Base-by-base conservation (phyloP, 2,329 filamentous ascomycete species). In the Shiraia sp. region DNA sequence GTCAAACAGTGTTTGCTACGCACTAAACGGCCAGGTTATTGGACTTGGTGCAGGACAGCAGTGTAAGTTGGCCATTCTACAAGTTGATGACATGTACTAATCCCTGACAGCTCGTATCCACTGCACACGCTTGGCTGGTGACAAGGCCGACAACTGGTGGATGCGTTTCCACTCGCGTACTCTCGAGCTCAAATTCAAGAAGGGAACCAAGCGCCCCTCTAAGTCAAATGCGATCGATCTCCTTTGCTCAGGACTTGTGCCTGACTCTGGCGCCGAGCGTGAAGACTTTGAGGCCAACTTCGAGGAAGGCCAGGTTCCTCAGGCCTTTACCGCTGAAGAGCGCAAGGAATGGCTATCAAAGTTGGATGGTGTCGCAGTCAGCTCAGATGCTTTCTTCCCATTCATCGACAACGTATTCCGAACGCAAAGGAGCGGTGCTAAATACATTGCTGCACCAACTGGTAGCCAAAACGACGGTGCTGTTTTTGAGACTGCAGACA, bases 91-190 rank as follows among this genome's bases (percentile, higher is more conserved):
- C 4, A 7, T 26, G 24, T 24, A 2, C n/a, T 25, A 29, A 37
- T 57, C 34, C 26, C 14, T 16, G 2, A 15, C 17, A 69, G 66
- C 89, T 49, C 87, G 93, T 58, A 99, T 99, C 60, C 93, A 99
- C 80, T 99, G 93, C 82, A 99, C 93, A 29, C 87, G 93, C 55
- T 83, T 99, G 36, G 93, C 93, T 9, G 93, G 93, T 47, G 92
- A 97, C 78, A 99, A 99, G 80, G 90, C 91, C 34, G 93, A 99
- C 74, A 96, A 95, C 79, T 97, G 92, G 92, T 99, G 92, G 93
- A 87, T 99, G 79, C 88, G 93, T 63, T 97, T 97, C 83, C 88
- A 96, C 77, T 86, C 89, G 58, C 86, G 89, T 38, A 88, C 93
- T 10, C 80, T 97, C 35, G 79, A 77, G 65, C 86, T 99, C 70